Evolutionary conservation across 2,329 filamentous ascomycete species (phyloP), one percentile per base, ranked within the genome.

Genomic region (Bertia moriformis): DNA sequence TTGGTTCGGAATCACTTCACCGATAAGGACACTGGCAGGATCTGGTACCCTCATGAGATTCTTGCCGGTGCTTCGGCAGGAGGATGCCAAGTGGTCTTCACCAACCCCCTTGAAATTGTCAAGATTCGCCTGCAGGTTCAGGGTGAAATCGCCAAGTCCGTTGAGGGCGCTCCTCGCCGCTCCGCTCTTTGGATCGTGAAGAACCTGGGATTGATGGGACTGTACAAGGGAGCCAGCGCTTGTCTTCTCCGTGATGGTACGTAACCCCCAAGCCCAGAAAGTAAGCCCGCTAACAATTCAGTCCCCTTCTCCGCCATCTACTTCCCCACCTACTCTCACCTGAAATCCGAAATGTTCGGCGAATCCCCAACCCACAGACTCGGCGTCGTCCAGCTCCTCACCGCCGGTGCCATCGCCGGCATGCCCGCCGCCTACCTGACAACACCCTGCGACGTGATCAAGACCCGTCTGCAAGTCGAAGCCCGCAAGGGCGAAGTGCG

Each of bases 261-360:
- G 32, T 14, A 17, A 7, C 7, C 10, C 7, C 15, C 32, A 10
- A 7, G 32, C 32, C n/a, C n/a, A n/a, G n/a, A n/a, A n/a, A n/a
- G n/a, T n/a, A n/a, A n/a, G n/a, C n/a, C n/a, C n/a, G n/a, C n/a
- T n/a, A n/a, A n/a, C n/a, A n/a, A n/a, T n/a, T n/a, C n/a, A 35
- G 86, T 96, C 30, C 91, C 91, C 35, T 98, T 98, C 67, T 96
- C 89, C 15, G 87, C 86, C 51, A 98, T 98, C 55, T 98, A 98
- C 68, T 98, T 98, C 76, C 89, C 91, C 2, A 82, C 87, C 17
- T 98, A 98, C 67, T 83, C 75, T 57, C 91, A 98, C 57, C 63
- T 98, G 51, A 98, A 98, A 71, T 78, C 73, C 53, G 89, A 95
- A 61, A 67, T 89, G 55, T 98, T 96, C 50, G 89, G 91, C 60